Base-by-base conservation (phyloP, 1,284 basidiomycete genomes). In the Ganoderma sinense region DNA sequence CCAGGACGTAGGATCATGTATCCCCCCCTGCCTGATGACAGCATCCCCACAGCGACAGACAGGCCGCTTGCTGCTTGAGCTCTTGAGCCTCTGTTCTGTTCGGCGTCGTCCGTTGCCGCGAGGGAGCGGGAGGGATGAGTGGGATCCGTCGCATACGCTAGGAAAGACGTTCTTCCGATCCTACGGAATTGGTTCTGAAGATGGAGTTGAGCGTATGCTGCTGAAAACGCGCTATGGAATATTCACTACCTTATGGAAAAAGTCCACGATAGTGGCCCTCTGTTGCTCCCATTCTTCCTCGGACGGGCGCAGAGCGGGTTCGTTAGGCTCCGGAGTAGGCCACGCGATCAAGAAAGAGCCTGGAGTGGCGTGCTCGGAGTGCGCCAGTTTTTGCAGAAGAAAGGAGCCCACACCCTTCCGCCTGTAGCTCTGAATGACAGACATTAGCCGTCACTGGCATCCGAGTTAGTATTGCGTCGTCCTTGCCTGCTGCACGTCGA, bases 371-470 rank as follows among this genome's bases (percentile, higher is more conserved):
- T 26, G 78, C 77, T 62, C 69, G 31, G n/a, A 77, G 45, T 10
- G 26, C 26, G 29, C 26, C 14, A 80, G 68, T 40, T 72, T 62
- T 48, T 69, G 56, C 7, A 80, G 60, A 63, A 76, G 66, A 70
- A 67, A 75, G 1, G 77, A 76, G 14, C 79, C 79, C 1, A 81
- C 59, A 11, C 75, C 78, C 48, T 73, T 71, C 14, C 69, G 64
- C 23, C 71, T 31, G 29, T 56, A 56, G 56, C 2, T 77, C 70
- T 1, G 79, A 76, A 13, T 53, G 64, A 20, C 78, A 59, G 59
- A 80, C 36, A 64, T 79, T 18, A 56, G 53, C 14, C 4, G 26
- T 4, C 16, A n/a, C n/a, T n/a, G n/a, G n/a, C n/a, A 31, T 18
- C 29, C 10, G 29, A 23, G 31, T 16, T 31, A 5, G 31, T 26